Percentiles rank a stretch among this genome's conserved stretches.
Evolutionary conservation across 805 yeast species (phyloP).

Genomic region (Maudiozyma turicensis): DNA sequence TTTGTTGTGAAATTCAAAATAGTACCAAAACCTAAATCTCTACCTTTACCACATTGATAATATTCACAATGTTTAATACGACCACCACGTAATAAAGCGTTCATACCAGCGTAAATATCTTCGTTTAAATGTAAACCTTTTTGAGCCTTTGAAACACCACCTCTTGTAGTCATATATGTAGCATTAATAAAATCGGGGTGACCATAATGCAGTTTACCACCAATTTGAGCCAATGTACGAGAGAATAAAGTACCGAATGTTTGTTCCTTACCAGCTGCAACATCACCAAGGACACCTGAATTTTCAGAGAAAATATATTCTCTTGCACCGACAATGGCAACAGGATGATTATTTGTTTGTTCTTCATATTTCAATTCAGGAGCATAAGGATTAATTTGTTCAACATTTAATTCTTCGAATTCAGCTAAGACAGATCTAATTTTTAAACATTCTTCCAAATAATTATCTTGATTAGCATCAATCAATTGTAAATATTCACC

Average conservation of each 20-base stretch:
- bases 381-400: constrained; percentile 75
- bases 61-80: constrained; percentile 81
- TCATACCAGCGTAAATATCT: constrained; percentile 87
- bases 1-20: constrained; percentile 78
- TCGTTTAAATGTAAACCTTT: constrained; percentile 79
- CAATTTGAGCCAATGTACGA: constrained; percentile 73
- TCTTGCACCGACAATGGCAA: constrained; percentile 80
- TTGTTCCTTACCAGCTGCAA: constrained; percentile 87
- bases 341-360: constrained; percentile 48
- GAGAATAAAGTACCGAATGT: constrained; percentile 81
- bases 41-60: constrained; percentile 84
- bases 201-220: constrained; percentile 82
- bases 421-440: constrained; percentile 75
- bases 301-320: constrained; percentile 82
- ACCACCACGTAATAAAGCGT: constrained; percentile 74
- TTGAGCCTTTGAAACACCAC: constrained; percentile 83
- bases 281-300: constrained; percentile 78
- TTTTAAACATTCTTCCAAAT: constrained; percentile 75
- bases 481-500: constrained; percentile 80
- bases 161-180: constrained; percentile 72
- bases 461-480: constrained; percentile 83
- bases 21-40: constrained; percentile 83
- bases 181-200: constrained; percentile 79
- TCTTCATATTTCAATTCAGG: constrained; percentile 55
- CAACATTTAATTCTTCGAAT: constrained; percentile 67